Conservation (phyloP, 129 eudicot species). For the Kitagawia praeruptora region DNA sequence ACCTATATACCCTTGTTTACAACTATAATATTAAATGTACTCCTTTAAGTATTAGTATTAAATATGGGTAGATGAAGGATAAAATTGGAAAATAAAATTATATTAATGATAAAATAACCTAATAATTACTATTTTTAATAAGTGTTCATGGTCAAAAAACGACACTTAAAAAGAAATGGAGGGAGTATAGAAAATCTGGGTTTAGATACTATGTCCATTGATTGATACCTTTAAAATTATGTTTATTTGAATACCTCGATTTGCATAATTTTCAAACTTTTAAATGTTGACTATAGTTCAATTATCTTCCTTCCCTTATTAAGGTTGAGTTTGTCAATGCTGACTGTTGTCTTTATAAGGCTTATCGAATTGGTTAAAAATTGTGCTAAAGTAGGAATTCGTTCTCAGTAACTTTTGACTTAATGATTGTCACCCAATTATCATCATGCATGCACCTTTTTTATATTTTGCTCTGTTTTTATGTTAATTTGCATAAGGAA, state of each 20-base stretch:
- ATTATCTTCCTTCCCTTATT: background rate
- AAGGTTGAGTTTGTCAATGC: background rate
- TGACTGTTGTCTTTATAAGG: background rate
- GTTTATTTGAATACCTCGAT: background rate
- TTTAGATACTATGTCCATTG: background rate
- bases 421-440: background rate
- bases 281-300: background rate
- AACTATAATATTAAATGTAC: too few species aligned
- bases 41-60: too few species aligned
- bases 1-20: too few species aligned
- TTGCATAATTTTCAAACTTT: background rate
- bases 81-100: too few species aligned
- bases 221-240: background rate
- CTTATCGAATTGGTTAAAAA: background rate
- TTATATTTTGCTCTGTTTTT: background rate
- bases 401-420: background rate
- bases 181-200: background rate
- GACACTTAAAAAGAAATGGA: too few species aligned
- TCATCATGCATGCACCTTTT: background rate
- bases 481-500: background rate
- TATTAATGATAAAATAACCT: too few species aligned
- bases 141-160: too few species aligned
- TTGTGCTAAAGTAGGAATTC: background rate
- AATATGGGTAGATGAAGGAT: too few species aligned
- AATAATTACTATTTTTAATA: too few species aligned